Evolutionary conservation across 768 basidiomycete species (phyloP).

Genomic region (Suillus subalutaceus): DNA sequence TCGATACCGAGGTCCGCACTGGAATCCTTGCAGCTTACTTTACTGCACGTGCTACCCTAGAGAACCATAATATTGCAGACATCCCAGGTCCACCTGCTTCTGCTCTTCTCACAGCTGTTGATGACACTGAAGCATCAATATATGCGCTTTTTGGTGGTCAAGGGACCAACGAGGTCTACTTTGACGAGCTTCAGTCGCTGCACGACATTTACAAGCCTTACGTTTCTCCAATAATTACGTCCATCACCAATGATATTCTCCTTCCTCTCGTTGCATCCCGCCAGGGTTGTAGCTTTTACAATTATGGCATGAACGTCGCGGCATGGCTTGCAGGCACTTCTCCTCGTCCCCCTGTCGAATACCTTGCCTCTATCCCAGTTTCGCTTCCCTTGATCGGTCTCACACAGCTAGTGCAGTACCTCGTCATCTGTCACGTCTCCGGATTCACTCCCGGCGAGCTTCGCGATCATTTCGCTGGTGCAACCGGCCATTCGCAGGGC

Average conservation of each 20-base stretch:
- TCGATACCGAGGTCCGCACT: slow-evolving; percentile 76
- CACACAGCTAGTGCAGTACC: slow-evolving; percentile 93
- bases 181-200: slow-evolving; percentile 90
- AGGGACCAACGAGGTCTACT: slow-evolving; percentile 97
- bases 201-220: slow-evolving; percentile 93
- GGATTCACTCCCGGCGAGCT: slow-evolving; percentile 81
- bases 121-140: slow-evolving; percentile 66
- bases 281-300: slow-evolving; percentile 64
- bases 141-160: slow-evolving; percentile 98
- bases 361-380: slow-evolving; percentile 91
- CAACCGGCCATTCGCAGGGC: slow-evolving; percentile 98
- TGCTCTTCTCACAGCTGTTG: slow-evolving; percentile 67
- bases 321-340: slow-evolving; percentile 80
- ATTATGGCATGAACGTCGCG: slow-evolving; percentile 76
- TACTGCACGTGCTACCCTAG: slow-evolving; percentile 69
- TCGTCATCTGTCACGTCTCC: slow-evolving; percentile 75
- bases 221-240: slow-evolving; percentile 69
- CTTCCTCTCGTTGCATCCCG: slow-evolving; percentile 67
- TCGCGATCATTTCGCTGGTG: slow-evolving; percentile 73
- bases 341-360: slow-evolving; percentile 77
- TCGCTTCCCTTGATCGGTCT: slow-evolving; percentile 96
- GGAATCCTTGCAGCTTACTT: slow-evolving; percentile 81
- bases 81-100: slow-evolving; percentile 66
- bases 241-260: slow-evolving; percentile 68
- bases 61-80: slow-evolving; percentile 52